Base-by-base conservation (phyloP, 2,329 filamentous ascomycete genomes). In the Rugonectria rugulosa region DNA sequence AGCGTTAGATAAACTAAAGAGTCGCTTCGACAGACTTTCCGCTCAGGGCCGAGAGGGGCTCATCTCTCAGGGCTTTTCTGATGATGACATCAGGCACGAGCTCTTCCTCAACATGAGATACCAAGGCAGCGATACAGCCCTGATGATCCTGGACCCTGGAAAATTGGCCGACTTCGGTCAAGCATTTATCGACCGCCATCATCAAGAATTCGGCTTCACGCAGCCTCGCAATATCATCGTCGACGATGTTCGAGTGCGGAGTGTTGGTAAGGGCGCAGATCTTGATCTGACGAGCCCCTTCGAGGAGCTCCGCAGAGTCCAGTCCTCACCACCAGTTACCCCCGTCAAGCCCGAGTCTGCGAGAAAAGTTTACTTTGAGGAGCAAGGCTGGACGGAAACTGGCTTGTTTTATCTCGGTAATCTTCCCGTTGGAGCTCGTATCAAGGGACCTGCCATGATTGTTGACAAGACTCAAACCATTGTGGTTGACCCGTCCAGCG, bases 381-480 rank as follows among this genome's bases (percentile, higher is more conserved):
- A 55, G 2, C 56, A 61, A 1, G 65, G 66, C 1, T 71, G 67
- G 68, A 67, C 66, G 0, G 53, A 69, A 21, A 68, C 67, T 1
- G 57, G 56, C 1, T 60, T 72, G 1, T 69, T 66, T 24, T 58
- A 61, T 17, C 68, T 72, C 11, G 51, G 62, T 23, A 63, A 53
- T 0, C 52, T 68, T 31, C 45, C 17, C 9, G 29, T 62, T 0
- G 68, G 68, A 1, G 57, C 60, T 0, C 59, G 64, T 3, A 63
- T 70, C 10, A 38, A 44, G 6, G 89, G 89, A 1, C 89, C 89
- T 2, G 88, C 88, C 0, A 88, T 91, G 66, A 81, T 92, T 49
- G 87, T 88, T 23, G 89, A 89, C 65, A 83, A 85, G 37, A 88
- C 86, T 0, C 89, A 92, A 69, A 92, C 89, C 0, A 90, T 93